Base-by-base conservation (phyloP, 108 stramenopile genomes). In the Cyclotella choctawhatcheeana region DNA sequence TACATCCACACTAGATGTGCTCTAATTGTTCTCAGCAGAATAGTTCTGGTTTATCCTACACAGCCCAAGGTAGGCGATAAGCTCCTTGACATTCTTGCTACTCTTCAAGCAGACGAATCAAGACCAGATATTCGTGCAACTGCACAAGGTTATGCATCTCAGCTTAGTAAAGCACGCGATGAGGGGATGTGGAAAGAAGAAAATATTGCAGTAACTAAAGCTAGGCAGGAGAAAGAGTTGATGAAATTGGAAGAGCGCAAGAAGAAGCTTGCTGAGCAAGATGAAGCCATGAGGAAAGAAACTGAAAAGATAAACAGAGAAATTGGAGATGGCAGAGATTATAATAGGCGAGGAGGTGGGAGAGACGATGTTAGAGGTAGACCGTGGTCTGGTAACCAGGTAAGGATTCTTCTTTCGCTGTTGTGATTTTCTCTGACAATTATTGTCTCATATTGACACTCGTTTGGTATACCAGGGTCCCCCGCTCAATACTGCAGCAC, bases 161-260 rank as follows among this genome's bases (percentile, higher is more conserved):
- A 91, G 70, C 74, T 96, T 3, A 68, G 69, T n/a, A 91, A 84
- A 70, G 91, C 92, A 20, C 82, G 92, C 26, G 87, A 91, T 73
- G 90, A 91, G 12, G 92, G 93, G 29, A 85, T 88, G 54, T 93
- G 93, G 91, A 85, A 91, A 45, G 94, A 93, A 55, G 91, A 91
- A 68, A 84, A 86, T 58, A 78, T 83, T 45, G 82, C 84, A 5
- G 81, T 77, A 30, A 88, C 82, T 0, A 82, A 81, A 58, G 88
- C 86, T 5, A 79, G 92, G 8, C 84, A 85, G 54, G 84, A 87
- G 14, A 87, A 81, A 55, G 92, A 93, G 55, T 77, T 83, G 60
- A 81, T 81, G 37, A 87, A 86, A 43, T 82, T 67, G 25, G 82
- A 85, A 54, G 87, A 81, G 17, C 64, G 84, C 20, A 86, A 86